Evolutionary conservation across 2,329 filamentous ascomycete species (phyloP), one percentile per base, ranked within the genome.

Genomic region (Achaetomium macrosporum): DNA sequence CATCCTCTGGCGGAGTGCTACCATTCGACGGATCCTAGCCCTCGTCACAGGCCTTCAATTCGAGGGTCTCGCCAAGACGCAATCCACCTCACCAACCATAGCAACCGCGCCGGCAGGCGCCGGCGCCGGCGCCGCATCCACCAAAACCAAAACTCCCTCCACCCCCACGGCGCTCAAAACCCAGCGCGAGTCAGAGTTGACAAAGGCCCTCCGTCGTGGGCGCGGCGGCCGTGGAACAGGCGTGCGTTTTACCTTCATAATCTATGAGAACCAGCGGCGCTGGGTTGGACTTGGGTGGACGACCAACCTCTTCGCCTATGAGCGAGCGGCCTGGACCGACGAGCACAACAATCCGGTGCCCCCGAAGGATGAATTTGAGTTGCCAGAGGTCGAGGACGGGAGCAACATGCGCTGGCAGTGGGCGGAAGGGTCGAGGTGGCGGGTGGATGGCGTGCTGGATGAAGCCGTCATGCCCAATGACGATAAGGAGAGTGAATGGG

Each of bases 251-350:
- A 99, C 93, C 0, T 99, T 99, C 58, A 91, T 93, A 44, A 78
- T 99, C 2, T 97, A 91, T 64, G 93, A 99, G 68, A 99, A 99
- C 63, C 93, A 99, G 69, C 82, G 93, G 40, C 82, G 93, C 48
- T 99, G 93, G 93, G 74, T 99, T 4, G 92, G 91, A 1, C 79
- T 99, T 12, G 93, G 93, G 0, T 99, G 93, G 91, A 97, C 93
- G 0, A 86, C 86, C 2, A 95, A 85, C 37, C 75, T 99, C 56
- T 90, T 99, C 59, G 84, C 90, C 0, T 95, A 96, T 64, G 93
- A 99, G 67, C 80, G 93, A 40, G 80, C 86, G 1, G 79, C 91
- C 0, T 99, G 93, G 92, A 96, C 93, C 0, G 93, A 99, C 68
- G 93, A 99, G 69, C 90, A 96, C 66, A 81, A 95, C 51, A 96